phyloP scores from a whole-genome alignment of 208 protist genomes.

The Crithidia sp. region DNA sequence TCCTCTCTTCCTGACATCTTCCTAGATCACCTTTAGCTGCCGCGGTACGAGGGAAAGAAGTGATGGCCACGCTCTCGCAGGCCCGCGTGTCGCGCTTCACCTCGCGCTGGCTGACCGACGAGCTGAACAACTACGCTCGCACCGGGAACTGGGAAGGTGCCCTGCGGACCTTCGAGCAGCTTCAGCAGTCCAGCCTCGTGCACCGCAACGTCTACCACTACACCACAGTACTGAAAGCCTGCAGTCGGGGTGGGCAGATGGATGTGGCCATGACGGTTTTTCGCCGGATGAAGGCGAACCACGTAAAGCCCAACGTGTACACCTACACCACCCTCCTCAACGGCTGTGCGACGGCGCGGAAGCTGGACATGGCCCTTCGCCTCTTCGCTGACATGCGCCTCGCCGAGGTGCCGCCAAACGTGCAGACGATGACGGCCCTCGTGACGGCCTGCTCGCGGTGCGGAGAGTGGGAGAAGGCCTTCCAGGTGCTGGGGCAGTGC shows the following conservation, averaged over 20 bases:
- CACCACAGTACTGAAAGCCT: slow-evolving; percentile 85
- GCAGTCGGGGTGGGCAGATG: slow-evolving; percentile 73
- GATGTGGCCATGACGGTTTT: slow-evolving; percentile 69
- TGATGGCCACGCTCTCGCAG: slow-evolving; percentile 73
- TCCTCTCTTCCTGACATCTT: background rate
- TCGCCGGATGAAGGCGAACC: slow-evolving; percentile 68
- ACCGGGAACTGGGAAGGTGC: slow-evolving; percentile 85
- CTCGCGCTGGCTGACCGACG: slow-evolving; percentile 86
- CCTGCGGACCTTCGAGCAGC: slow-evolving; percentile 61
- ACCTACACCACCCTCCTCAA: slow-evolving; percentile 90
- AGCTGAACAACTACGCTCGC: slow-evolving; percentile 73
- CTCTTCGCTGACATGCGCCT: slow-evolving; percentile 84
- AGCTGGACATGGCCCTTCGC: slow-evolving; percentile 64
- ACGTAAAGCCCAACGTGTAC: slow-evolving; percentile 86
- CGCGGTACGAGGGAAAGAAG: background rate
- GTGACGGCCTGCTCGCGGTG: slow-evolving; percentile 58
- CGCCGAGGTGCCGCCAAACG: slow-evolving; percentile 75
- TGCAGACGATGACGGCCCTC: slow-evolving; percentile 81
- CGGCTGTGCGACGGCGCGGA: slow-evolving; percentile 58
- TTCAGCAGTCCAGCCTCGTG: slow-evolving; percentile 74
- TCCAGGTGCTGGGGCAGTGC: slow-evolving; percentile 75
- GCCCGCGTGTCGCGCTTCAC: slow-evolving; percentile 71
- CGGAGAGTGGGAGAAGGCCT: slow-evolving; percentile 74
- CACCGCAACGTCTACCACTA: slow-evolving; percentile 91
- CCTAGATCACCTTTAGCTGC: background rate